These are phyloP conservation scores for Leccinum arenicola DNA, from an alignment of 768 basidiomycete genomes.

Conservation along the genomic window DNA sequence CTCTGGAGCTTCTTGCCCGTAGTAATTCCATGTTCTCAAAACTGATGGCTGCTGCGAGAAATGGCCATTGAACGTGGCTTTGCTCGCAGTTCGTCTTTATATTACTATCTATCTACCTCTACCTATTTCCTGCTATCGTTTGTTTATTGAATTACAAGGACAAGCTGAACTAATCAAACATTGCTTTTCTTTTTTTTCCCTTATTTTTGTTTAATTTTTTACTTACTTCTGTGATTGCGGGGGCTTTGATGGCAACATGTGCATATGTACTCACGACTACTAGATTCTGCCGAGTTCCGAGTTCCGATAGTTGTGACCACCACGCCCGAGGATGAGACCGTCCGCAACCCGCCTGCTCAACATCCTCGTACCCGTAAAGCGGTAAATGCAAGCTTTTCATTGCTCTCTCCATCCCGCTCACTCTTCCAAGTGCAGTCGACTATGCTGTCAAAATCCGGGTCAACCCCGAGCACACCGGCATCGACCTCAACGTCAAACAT, in stretches of 20 bases:
- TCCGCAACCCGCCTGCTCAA: constrained; percentile 71
- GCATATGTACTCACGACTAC: not conserved
- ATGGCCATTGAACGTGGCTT: constrained; percentile 6
- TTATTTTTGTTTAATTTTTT: not conserved
- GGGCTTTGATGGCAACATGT: not conserved
- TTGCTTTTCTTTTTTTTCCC: not conserved
- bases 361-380: constrained; percentile 92
- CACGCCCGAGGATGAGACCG: constrained; percentile 59
- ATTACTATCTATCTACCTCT: not conserved
- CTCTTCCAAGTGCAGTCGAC: constrained; percentile 71
- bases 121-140: not conserved
- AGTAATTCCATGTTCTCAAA: constrained; percentile 29
- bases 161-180: not conserved
- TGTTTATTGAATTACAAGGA: not conserved
- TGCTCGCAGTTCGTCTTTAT: not conserved
- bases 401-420: not conserved
- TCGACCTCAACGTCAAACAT: constrained; percentile 98
- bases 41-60: constrained; percentile 26
- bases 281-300: constrained; percentile 13
- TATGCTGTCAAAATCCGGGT: constrained; percentile 99
- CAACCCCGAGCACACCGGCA: constrained; percentile 89
- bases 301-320: constrained; percentile 8
- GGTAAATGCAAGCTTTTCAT: constrained; percentile 39
- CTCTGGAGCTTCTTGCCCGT: constrained; percentile 19
- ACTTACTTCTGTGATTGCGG: not conserved